Conservation (phyloP, 208 protist genomes). For the Strigomonas culicis region DNA sequence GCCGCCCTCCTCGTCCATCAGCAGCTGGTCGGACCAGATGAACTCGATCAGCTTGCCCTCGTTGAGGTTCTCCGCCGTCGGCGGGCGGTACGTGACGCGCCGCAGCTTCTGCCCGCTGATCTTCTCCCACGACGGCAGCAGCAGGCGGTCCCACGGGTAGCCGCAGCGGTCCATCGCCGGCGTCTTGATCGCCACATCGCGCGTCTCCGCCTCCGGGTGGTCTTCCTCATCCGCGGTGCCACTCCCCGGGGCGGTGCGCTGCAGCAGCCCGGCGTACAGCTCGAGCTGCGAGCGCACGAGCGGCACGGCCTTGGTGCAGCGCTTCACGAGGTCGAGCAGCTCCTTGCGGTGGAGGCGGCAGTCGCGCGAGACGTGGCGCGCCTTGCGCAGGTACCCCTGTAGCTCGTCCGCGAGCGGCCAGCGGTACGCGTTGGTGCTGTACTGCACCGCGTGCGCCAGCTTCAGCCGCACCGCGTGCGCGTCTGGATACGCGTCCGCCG, state of each 20-base stretch:
- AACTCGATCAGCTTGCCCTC: conserved; percentile 54
- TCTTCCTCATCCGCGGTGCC: conserved; percentile 2
- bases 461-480: conserved; percentile 87
- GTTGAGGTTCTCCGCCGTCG: conserved; percentile 14
- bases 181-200: conserved; percentile 23
- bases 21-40: conserved; percentile 54
- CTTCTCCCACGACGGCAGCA: conserved; percentile 39
- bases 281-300: conserved; percentile 53
- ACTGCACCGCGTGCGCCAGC: conserved; percentile 77
- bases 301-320: conserved; percentile 36
- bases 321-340: conserved; percentile 57
- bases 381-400: conserved; percentile 70
- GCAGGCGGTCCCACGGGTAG: conserved; percentile 56
- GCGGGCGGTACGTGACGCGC: conserved; percentile 44
- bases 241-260: not conserved
- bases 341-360: conserved; percentile 61
- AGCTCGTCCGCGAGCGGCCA: conserved; percentile 80
- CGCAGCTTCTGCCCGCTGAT: conserved; percentile 45
- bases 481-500: conserved; percentile 69
- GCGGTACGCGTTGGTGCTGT: conserved; percentile 57
- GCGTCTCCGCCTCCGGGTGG: not conserved
- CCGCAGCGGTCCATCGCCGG: conserved; percentile 47
- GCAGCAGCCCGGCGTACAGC: conserved; percentile 32
- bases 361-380: conserved; percentile 71
- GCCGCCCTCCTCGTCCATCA: conserved; percentile 78